Conservation (phyloP, 768 basidiomycete genomes). For the Kwoniella newhampshirensis region DNA sequence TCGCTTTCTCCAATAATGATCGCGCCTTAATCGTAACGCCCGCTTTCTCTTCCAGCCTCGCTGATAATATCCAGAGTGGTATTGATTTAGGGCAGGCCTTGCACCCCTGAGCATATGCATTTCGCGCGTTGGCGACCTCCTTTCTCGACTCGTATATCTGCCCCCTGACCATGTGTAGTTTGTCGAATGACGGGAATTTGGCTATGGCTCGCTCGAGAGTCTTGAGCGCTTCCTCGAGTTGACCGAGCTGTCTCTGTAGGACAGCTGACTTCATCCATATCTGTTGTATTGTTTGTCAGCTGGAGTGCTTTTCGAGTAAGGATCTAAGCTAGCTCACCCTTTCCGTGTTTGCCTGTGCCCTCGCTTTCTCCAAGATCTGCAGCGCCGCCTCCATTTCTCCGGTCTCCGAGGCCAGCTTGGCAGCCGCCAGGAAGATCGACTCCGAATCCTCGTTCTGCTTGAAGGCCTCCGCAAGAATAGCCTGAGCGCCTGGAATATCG, state of each 20-base stretch:
- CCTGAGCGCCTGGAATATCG: conserved; percentile 85
- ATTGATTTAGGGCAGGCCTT: conserved; percentile 83
- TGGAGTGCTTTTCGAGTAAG: not conserved
- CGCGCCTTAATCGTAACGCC: conserved; percentile 89
- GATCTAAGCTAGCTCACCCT: conserved; percentile 60
- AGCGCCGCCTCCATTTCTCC: conserved; percentile 81
- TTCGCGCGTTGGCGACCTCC: conserved; percentile 68
- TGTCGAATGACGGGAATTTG: conserved; percentile 85
- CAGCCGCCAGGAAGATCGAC: conserved; percentile 95
- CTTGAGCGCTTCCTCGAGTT: conserved; percentile 68
- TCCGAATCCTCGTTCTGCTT: conserved; percentile 94
- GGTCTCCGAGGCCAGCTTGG: conserved; percentile 95
- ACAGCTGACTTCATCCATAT: conserved; percentile 99
- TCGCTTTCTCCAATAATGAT: conserved; percentile 82
- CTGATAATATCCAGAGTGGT: conserved; percentile 84
- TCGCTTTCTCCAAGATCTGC: conserved; percentile 80
- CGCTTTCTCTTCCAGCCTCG: conserved; percentile 84
- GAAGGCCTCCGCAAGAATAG: conserved; percentile 85
- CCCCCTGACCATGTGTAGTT: conserved; percentile 95
- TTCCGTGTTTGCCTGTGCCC: conserved; percentile 87
- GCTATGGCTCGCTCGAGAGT: conserved; percentile 68
- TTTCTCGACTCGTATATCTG: conserved; percentile 69
- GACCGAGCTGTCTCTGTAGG: conserved; percentile 86
- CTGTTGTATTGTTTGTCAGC: conserved; percentile 54
- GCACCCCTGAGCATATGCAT: conserved; percentile 76